Evolutionary conservation across 352 stramenopile species (phyloP).

Genomic region (Pythium oligandrum): DNA sequence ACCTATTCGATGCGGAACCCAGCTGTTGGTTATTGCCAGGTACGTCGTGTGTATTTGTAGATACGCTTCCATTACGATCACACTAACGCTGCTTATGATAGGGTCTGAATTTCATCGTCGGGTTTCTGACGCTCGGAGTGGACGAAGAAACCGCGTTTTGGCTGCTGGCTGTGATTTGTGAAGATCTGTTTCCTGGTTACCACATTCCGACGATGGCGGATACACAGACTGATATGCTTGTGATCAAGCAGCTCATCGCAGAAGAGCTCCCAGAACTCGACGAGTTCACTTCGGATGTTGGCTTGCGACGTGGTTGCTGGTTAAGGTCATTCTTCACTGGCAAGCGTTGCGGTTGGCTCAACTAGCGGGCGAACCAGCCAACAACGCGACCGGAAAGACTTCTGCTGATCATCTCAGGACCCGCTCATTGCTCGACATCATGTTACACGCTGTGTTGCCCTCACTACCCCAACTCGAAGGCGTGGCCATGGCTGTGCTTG

Average conservation of each 20-base stretch:
- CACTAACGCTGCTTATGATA: no score
- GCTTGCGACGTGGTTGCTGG: conserved; percentile 34
- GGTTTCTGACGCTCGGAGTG: conserved; percentile 69
- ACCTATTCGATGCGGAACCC: conserved; percentile 80
- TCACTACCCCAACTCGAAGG: conserved; percentile 7
- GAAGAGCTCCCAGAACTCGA: conserved; percentile 75
- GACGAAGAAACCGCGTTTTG: conserved; percentile 89
- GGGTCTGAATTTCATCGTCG: conserved; percentile 86
- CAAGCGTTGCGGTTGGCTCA: conserved; percentile 14
- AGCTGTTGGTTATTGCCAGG: conserved; percentile 81
- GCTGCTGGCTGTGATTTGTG: conserved; percentile 79
- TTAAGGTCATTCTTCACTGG: conserved; percentile 20
- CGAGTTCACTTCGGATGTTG: conserved; percentile 67
- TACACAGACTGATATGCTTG: conserved; percentile 87
- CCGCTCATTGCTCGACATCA: conserved; percentile 6
- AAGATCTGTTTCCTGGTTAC: conserved; percentile 87
- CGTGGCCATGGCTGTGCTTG: not conserved
- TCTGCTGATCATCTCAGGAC: not conserved
- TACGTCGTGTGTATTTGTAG: conserved; percentile 6
- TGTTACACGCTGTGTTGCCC: conserved; percentile 6
- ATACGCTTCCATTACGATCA: no score
- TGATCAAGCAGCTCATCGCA: conserved; percentile 82
- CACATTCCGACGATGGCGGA: conserved; percentile 88
- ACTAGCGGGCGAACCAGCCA: conserved; percentile 6
- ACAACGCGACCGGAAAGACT: not conserved